These are phyloP conservation scores for Hypoxylon subgilvum DNA, from an alignment of 495 filamentous ascomycete species.

Conservation along the genomic window DNA sequence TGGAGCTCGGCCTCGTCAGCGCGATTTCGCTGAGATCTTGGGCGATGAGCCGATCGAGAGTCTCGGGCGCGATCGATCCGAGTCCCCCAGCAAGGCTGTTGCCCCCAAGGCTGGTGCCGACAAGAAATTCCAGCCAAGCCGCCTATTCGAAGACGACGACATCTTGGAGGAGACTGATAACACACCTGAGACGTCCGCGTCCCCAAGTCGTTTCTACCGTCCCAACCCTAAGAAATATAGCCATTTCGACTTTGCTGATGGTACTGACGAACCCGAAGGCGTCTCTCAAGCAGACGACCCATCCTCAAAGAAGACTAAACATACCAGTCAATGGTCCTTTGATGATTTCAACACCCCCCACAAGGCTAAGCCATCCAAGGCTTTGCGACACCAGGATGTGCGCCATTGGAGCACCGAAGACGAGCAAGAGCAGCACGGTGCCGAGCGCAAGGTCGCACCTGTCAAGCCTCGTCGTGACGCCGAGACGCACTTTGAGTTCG, in stretches of 20 bases:
- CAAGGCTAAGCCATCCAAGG: constrained; percentile 60
- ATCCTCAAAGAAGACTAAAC: constrained; percentile 62
- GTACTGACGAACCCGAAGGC: constrained; percentile 54
- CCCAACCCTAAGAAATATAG: constrained; percentile 74
- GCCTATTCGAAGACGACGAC: constrained; percentile 71
- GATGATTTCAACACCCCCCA: constrained; percentile 82
- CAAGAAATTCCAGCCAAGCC: constrained; percentile 72
- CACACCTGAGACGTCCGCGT: constrained; percentile 44
- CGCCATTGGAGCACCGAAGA: constrained; percentile 76
- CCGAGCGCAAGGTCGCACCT: constrained; percentile 59
- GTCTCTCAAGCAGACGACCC: constrained; percentile 41
- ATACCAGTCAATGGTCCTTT: constrained; percentile 79
- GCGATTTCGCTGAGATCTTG: constrained; percentile 60
- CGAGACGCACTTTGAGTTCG: constrained; percentile 78
- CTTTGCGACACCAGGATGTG: constrained; percentile 58
- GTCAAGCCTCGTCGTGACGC: constrained; percentile 78
- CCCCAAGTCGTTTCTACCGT: constrained; percentile 59
- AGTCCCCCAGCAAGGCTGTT: constrained; percentile 54
- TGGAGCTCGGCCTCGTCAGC: constrained; percentile 53
- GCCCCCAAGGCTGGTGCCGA: constrained; percentile 69
- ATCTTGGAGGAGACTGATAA: constrained; percentile 44
- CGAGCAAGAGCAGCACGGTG: constrained; percentile 64
- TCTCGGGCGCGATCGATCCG: constrained; percentile 50
- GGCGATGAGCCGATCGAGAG: constrained; percentile 51
- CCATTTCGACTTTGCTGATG: constrained; percentile 86